Percentiles rank a stretch among this genome's conserved stretches.
phyloP scores from a whole-genome alignment of 768 basidiomycete genomes.

The Russula virescens region DNA sequence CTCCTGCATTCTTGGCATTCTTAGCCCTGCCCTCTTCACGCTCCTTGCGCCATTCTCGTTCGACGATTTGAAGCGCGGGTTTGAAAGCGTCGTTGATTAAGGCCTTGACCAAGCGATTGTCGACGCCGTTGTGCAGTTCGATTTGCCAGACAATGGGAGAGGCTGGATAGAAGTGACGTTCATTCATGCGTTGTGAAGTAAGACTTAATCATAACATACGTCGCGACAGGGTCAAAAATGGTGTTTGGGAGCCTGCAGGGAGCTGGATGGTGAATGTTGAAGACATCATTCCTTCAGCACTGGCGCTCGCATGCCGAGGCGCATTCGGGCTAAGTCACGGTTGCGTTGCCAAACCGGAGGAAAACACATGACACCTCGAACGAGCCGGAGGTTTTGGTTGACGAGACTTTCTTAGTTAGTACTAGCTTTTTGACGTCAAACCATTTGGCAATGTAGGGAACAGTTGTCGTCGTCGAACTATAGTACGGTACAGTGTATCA shows the following conservation, averaged over 20 bases:
- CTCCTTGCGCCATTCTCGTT: slow-evolving; percentile 62
- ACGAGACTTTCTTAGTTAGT: background rate
- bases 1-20: slow-evolving; percentile 46
- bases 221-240: slow-evolving; percentile 53
- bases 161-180: background rate
- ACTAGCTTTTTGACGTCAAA: too few species aligned
- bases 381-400: slow-evolving; percentile 10
- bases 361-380: slow-evolving; percentile 2
- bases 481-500: too few species aligned
- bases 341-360: background rate
- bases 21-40: slow-evolving; percentile 30
- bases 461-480: too few species aligned
- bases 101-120: slow-evolving; percentile 58
- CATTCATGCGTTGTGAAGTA: background rate
- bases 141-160: slow-evolving; percentile 54
- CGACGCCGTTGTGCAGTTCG: slow-evolving; percentile 73
- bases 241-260: slow-evolving; percentile 10
- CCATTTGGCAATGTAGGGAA: too few species aligned
- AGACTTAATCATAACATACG: slow-evolving; percentile 38
- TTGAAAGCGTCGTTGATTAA: slow-evolving; percentile 56
- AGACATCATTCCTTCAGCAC: background rate
- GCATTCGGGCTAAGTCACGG: too few species aligned
- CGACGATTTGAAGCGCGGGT: slow-evolving; percentile 68
- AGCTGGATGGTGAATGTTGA: slow-evolving; percentile 37
- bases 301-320: background rate